phyloP scores from a whole-genome alignment of 2,329 filamentous ascomycete genomes.

The Exophiala mesophila region DNA sequence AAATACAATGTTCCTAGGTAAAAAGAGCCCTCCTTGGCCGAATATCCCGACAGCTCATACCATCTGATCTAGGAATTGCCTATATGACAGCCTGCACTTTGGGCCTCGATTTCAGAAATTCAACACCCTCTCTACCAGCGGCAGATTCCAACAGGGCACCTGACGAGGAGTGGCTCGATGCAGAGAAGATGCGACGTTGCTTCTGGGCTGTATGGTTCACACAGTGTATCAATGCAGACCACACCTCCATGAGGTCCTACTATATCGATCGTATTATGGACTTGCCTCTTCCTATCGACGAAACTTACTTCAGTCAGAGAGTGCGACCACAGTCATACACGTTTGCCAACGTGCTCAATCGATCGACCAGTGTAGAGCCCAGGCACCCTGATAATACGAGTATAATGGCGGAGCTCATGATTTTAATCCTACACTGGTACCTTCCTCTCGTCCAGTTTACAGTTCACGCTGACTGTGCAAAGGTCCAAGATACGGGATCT shows the following conservation, averaged over 20 bases:
- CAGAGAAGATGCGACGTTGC: slow-evolving; percentile 7
- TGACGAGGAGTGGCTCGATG: neutral
- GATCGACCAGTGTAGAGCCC: neutral
- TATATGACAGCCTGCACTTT: slow-evolving; percentile 13
- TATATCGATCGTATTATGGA: slow-evolving; percentile 9
- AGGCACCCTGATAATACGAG: neutral
- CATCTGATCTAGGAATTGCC: slow-evolving; percentile 6
- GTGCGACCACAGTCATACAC: slow-evolving; percentile 1
- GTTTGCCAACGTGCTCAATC: neutral
- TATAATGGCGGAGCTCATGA: slow-evolving; percentile 13
- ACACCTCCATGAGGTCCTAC: slow-evolving; percentile 1
- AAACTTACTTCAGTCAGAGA: slow-evolving; percentile 2
- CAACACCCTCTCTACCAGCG: no score
- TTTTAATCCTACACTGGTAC: slow-evolving; percentile 8
- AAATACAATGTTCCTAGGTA: slow-evolving; percentile 15
- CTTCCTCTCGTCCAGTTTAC: neutral
- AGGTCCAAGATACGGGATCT: slow-evolving; percentile 9
- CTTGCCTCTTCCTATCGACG: slow-evolving; percentile 10
- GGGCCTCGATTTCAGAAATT: slow-evolving; percentile 1
- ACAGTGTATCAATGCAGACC: slow-evolving; percentile 12
- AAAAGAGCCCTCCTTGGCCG: neutral
- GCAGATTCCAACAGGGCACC: no score
- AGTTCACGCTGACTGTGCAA: neutral
- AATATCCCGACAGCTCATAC: neutral
- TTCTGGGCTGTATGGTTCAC: slow-evolving; percentile 18